Base-by-base conservation (phyloP, 2,329 filamentous ascomycete species). In the Ascochyta rabiei region DNA sequence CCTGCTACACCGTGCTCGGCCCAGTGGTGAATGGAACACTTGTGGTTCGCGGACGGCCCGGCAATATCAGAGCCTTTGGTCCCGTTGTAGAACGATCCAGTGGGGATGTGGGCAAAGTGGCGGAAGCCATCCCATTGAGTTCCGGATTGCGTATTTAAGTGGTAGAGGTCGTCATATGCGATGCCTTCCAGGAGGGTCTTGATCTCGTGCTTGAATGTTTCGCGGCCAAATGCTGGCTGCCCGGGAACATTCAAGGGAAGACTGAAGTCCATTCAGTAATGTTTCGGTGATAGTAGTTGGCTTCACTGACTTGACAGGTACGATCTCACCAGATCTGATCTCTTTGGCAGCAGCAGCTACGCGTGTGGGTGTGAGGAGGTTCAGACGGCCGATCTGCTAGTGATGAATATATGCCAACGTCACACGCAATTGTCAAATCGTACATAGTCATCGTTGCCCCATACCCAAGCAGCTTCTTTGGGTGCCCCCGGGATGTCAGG, bases 401-500 rank as follows among this genome's bases (percentile, higher is more conserved):
- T 30, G 9, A 21, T 35, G 24, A 56, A 34, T 19, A 38, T 40
- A 10, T 28, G 44, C 37, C 7, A 40, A 23, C 9, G 19, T 13
- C 37, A 37, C 10, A 21, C 15, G 12, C 15, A n/a, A 35, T 10
- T 0, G 10, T 7, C 7, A 2, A 4, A 10, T 44, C 62, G n/a
- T 60, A 83, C 78, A 59, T 78, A 73, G 61, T 85, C 83, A 64
- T 84, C 75, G 35, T 81, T 75, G 12, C 84, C 84, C 84, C 84
- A 86, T 23, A 85, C 80, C 84, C 84, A 86, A 16, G 83, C 83
- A 16, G 84, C 82, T 24, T 77, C 81, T 16, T 81, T 74, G 0
- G 83, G 84, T 2, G 82, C 82, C 30, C 79, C 80, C 1, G 79
- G 71, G 33, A 85, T 77, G 18, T 71, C 62, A 18, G 82, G 82